Evolutionary conservation across 2,329 filamentous ascomycete species (phyloP).

Genomic region (Podosphaera fusca): DNA sequence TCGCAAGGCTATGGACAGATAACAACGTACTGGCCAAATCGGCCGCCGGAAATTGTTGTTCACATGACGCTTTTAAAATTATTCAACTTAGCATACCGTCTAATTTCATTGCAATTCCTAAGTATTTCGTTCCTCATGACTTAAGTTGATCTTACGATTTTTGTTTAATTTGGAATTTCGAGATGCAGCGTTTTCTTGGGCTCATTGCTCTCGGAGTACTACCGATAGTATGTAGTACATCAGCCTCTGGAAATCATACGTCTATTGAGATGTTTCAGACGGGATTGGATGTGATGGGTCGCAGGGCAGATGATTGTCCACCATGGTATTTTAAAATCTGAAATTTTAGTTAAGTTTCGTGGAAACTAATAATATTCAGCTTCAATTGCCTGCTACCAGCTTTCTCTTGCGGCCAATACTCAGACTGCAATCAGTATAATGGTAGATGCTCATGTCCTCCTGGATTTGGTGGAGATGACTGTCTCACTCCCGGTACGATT

Average conservation of each 20-base stretch:
- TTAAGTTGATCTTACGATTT: too few relatives aligned
- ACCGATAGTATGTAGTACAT: constrained; percentile 20
- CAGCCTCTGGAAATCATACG: constrained; percentile 31
- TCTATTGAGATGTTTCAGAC: constrained; percentile 36
- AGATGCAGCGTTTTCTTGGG: constrained; percentile 11
- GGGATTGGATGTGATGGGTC: constrained; percentile 47
- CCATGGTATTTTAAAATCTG: constrained; percentile 34
- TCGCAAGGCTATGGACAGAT: too few relatives aligned
- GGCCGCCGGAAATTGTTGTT: too few relatives aligned
- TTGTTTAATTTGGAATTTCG: background rate
- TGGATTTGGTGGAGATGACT: constrained; percentile 88
- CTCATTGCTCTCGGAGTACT: constrained; percentile 14
- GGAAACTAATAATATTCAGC: constrained; percentile 23
- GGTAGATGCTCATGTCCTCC: constrained; percentile 83
- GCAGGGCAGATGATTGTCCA: constrained; percentile 54
- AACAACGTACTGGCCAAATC: too few relatives aligned
- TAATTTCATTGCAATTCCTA: too few relatives aligned
- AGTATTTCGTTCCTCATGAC: too few relatives aligned
- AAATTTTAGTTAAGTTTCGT: background rate
- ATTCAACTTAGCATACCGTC: too few relatives aligned
- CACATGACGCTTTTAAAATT: too few relatives aligned
- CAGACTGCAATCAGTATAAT: constrained; percentile 68
- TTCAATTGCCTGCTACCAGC: constrained; percentile 96
- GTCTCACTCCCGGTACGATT: constrained; percentile 48
- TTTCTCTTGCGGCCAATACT: constrained; percentile 78